Percentiles rank a stretch among this genome's conserved stretches.
These are phyloP conservation scores for Dendrobium catenatum DNA, from an alignment of 106 monocot species.

Conservation along the genomic window DNA sequence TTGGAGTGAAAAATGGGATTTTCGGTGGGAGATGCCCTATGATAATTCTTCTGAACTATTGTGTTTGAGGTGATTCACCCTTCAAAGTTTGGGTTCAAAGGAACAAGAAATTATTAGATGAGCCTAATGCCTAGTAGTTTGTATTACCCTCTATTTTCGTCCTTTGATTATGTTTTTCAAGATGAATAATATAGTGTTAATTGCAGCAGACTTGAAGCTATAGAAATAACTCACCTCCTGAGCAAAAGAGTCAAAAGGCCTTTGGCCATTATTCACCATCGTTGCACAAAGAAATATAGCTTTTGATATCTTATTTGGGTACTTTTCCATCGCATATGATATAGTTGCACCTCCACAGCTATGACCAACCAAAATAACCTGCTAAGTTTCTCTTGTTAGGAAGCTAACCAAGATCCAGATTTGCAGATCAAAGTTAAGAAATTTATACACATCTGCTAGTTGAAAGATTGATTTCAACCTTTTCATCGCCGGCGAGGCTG, in stretches of 20 bases:
- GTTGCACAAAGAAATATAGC: constrained; percentile 79
- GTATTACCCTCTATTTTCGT: not conserved
- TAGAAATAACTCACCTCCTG: constrained; percentile 37
- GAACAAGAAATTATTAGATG: not conserved
- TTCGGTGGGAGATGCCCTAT: too few relatives aligned
- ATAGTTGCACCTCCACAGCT: constrained; percentile 90
- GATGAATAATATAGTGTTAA: not conserved
- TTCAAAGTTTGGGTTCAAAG: not conserved
- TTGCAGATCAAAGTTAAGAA: not conserved
- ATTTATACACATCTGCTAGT: not conserved
- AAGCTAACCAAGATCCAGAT: not conserved
- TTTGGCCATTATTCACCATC: constrained; percentile 86
- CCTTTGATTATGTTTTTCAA: not conserved
- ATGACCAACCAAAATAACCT: constrained; percentile 93
- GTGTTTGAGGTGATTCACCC: too few relatives aligned
- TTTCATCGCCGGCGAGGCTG: constrained; percentile 59
- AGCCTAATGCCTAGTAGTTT: not conserved
- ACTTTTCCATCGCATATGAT: constrained; percentile 71
- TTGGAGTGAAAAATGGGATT: too few relatives aligned
- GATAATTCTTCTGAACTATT: too few relatives aligned
- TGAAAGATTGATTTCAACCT: constrained; percentile 24
- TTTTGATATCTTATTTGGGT: constrained; percentile 67
- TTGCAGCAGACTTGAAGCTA: not conserved
- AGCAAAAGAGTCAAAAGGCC: constrained; percentile 77
- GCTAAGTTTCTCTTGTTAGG: not conserved